Conservation (phyloP, 352 stramenopile species). For the Phytophthora pseudosyringae region DNA sequence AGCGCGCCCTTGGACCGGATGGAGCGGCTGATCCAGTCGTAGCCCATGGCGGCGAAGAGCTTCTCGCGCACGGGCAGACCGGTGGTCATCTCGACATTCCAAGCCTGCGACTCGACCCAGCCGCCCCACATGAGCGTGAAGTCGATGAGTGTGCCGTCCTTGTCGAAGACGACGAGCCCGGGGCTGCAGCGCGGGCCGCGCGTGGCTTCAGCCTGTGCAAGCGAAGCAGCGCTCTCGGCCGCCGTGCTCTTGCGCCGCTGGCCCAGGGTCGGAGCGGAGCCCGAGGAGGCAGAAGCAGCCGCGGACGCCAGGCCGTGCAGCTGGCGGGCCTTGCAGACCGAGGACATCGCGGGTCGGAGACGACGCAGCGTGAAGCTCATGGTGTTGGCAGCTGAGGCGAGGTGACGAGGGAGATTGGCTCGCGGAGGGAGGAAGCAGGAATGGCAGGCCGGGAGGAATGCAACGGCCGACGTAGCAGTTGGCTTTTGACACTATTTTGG, state of each 20-base stretch:
- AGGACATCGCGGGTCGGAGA: conserved; percentile 12
- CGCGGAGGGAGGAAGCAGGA: conserved; percentile 23
- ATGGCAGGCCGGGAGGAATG: conserved; percentile 10
- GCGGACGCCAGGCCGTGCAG: conserved; percentile 17
- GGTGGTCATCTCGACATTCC: conserved; percentile 88
- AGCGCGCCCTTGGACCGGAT: conserved; percentile 86
- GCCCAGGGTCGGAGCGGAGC: conserved; percentile 8
- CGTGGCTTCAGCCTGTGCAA: conserved; percentile 31
- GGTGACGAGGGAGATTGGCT: not conserved
- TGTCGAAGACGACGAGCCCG: conserved; percentile 89
- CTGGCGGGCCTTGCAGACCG: conserved; percentile 4
- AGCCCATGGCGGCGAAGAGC: conserved; percentile 88
- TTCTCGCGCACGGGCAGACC: conserved; percentile 79
- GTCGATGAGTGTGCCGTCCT: conserved; percentile 91
- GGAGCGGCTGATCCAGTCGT: conserved; percentile 83
- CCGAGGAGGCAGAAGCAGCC: not conserved
- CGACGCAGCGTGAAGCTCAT: conserved; percentile 29
- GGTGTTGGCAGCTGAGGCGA: not conserved
- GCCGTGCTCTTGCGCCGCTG: conserved; percentile 35
- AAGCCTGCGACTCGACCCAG: conserved; percentile 87
- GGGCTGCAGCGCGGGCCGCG: conserved; percentile 53
- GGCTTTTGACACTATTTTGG: conserved; percentile 23
- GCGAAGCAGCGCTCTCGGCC: conserved; percentile 32
- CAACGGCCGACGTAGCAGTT: conserved; percentile 23
- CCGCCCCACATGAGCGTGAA: conserved; percentile 92